Evolutionary conservation across 83 land plant species (phyloP), one percentile per base, ranked within the genome.

Genomic region (Larix sibirica): DNA sequence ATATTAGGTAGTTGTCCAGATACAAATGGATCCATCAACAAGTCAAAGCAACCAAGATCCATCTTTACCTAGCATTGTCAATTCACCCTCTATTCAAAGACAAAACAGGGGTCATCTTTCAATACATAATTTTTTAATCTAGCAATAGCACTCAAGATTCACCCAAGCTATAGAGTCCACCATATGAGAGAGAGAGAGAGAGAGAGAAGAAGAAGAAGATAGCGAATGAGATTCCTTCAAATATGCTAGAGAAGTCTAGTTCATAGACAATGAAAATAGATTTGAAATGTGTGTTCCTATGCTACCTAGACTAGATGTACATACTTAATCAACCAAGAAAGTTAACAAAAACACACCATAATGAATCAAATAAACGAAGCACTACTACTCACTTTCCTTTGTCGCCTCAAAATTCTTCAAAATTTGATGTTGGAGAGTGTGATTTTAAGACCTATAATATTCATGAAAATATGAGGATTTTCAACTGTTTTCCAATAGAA

Each of bases 81-180:
- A 91, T 77, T 98, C 98, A 73, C 93, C 97, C 2, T 98, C 99
- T 76, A 91, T 98, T 42, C 94, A 93, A 81, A 88, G 93, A 64
- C 82, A 82, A 21, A 83, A 88, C 70, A 94, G 85, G 8, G 81
- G 77, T 44, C 92, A 89, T 82, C 83, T 74, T 38, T 69, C 88
- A 58, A 87, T 82, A 31, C 83, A 86, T n/a, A n/a, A n/a, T n/a
- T 0, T 50, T 85, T 54, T 95, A 90, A 80, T 40, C 74, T 6
- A 77, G 60, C 64, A 71, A 81, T 75, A 88, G 77, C 79, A 90
- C 89, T 0, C 94, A 81, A 4, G 92, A 90, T 61, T 89, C 98
- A 20, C 91, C 97, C 17, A 88, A 79, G 81, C 42, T 77, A 81
- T 91, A 61, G 8, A 97, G 99, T 70, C 99, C 99, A n/a, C 87